Percentiles rank a stretch among this genome's conserved stretches.
phyloP scores from a whole-genome alignment of 116 monocot genomes.

The Trichopus zeylanicus region DNA sequence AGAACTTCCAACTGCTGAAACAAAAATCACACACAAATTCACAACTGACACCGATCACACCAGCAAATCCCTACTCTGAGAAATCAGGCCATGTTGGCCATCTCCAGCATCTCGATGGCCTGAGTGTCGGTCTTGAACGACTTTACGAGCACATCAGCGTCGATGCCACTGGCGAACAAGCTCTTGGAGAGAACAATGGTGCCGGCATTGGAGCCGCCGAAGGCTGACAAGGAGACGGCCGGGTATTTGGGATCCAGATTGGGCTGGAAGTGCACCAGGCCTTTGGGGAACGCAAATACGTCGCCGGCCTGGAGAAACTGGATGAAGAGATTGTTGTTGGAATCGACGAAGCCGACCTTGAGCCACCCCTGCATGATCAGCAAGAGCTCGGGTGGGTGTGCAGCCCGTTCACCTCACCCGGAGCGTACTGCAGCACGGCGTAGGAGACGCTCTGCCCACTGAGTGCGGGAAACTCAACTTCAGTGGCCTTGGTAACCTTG shows the following conservation, averaged over 20 bases:
- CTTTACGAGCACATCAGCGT: background rate
- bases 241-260: background rate
- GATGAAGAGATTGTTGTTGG: constrained; percentile 15
- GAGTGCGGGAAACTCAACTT: too few relatives aligned
- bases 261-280: constrained; percentile 11
- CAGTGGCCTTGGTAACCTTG: background rate
- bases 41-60: too few relatives aligned
- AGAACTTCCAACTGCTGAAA: too few relatives aligned
- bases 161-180: constrained; percentile 5
- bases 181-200: background rate
- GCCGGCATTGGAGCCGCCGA: constrained; percentile 9
- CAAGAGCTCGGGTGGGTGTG: constrained; percentile 16
- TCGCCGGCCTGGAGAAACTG: constrained; percentile 11
- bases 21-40: too few relatives aligned
- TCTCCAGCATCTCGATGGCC: constrained; percentile 2
- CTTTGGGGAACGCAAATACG: constrained; percentile 20
- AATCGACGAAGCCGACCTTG: constrained; percentile 12
- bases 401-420: background rate
- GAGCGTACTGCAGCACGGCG: constrained; percentile 2
- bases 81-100: background rate
- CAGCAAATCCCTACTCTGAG: too few relatives aligned
- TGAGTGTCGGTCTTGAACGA: constrained; percentile 5
- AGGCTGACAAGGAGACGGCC: background rate
- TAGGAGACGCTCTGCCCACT: background rate
- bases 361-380: constrained; percentile 1